Percentiles rank a stretch among this genome's conserved stretches.
Evolutionary conservation across 768 basidiomycete genomes (phyloP).

Genomic region (Pleurotus citrinopileatus): DNA sequence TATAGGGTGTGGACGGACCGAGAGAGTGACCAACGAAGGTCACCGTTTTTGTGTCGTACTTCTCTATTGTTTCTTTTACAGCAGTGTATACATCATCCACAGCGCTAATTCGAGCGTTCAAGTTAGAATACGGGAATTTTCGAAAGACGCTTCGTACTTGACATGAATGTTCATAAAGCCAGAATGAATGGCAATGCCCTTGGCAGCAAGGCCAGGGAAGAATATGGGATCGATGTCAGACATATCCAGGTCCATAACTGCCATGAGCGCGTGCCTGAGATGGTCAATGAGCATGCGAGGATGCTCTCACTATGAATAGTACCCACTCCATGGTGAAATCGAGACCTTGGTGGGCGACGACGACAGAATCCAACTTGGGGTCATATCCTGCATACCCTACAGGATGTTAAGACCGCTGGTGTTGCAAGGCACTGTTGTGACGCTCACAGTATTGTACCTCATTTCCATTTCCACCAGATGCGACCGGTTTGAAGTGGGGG

Average conservation of each 20-base stretch:
- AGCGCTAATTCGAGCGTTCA: not conserved
- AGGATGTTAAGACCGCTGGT: not conserved
- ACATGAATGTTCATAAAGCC: slow-evolving; percentile 4
- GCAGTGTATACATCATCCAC: slow-evolving; percentile 3
- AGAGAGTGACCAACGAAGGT: slow-evolving; percentile 6
- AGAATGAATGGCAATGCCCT: not conserved
- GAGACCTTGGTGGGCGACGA: slow-evolving; percentile 5
- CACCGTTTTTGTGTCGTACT: not conserved
- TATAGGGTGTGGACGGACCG: not conserved
- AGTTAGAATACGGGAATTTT: too few relatives aligned
- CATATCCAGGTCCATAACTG: slow-evolving; percentile 6
- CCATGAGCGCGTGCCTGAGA: slow-evolving; percentile 1
- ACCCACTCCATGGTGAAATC: slow-evolving; percentile 5
- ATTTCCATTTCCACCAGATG: slow-evolving; percentile 3
- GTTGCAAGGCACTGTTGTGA: not conserved
- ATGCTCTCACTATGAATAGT: not conserved
- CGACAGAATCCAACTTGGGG: slow-evolving; percentile 1
- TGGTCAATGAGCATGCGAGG: not conserved
- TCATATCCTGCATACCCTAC: slow-evolving; percentile 8
- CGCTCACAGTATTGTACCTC: slow-evolving; percentile 1
- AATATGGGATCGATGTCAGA: slow-evolving; percentile 1
- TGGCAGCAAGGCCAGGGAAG: not conserved
- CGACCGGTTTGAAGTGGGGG: slow-evolving; percentile 2
- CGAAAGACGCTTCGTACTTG: too few relatives aligned
- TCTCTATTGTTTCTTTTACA: slow-evolving; percentile 1